Evolutionary conservation across 2,329 filamentous ascomycete species (phyloP), one percentile per base, ranked within the genome.

Genomic region (Cryphonectria radicalis): DNA sequence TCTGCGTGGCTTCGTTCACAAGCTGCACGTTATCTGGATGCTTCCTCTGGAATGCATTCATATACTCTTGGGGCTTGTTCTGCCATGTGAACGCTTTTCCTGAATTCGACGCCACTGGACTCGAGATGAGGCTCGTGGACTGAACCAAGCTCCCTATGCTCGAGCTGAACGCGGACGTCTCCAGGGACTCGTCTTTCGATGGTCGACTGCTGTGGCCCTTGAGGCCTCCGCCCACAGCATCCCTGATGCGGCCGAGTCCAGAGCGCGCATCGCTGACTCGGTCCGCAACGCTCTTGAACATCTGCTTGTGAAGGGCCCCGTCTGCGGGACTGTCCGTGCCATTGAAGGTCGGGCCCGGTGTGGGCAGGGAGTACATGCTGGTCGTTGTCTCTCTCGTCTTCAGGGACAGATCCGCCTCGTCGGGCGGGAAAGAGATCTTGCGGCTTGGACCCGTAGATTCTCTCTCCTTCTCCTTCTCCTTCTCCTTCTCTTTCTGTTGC

Each of bases 211-310:
- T 76, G 72, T 91, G 88, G 1, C 87, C 86, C 74, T 85, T 84
- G n/a, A 85, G 78, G 14, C 82, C 83, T 19, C 85, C 85, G 1
- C 93, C 93, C 50, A 97, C 92, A 3, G 91, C 93, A 78, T 95
- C 94, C 77, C 95, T 95, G 79, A 98, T 94, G 50, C 93, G 90
- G 1, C 92, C 93, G 70, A 97, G 87, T 0, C 94, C 94, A 70
- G 92, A 94, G 63, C 92, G 90, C 63, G 94, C 93, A 80, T 97
- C 94, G 73, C 88, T 92, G 78, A 93, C 92, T 74, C 92, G 92
- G 6, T 89, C 93, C 2, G 92, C 92, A 22, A 96, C 93, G 72
- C 91, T 92, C 79, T 93, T 96, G 80, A 95, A 92, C 22, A 94
- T 87, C 0, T 89, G 88, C 75, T 87, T 90, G 42, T 90, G 88